Conservation (phyloP, 2,329 filamentous ascomycete genomes). For the Atkinsonella texensis region DNA sequence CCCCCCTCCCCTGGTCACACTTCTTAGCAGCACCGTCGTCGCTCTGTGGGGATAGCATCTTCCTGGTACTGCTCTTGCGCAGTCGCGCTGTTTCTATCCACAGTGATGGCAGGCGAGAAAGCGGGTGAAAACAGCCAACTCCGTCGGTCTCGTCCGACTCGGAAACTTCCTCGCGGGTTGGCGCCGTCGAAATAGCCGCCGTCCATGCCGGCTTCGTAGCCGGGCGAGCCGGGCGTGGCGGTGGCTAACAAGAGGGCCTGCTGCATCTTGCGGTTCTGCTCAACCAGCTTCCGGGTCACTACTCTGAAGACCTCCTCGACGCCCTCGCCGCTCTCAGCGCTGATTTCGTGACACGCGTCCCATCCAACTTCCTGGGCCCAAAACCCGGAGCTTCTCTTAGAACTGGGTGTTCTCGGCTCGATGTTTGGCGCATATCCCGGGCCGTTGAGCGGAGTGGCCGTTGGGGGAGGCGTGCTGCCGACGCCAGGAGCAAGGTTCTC, state of each 20-base stretch:
- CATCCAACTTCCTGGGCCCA: constrained; percentile 91
- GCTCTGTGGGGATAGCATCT: constrained; percentile 13
- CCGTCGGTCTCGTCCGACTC: constrained; percentile 43
- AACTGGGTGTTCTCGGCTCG: constrained; percentile 48
- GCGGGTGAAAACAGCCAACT: constrained; percentile 47
- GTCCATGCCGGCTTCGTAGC: constrained; percentile 31
- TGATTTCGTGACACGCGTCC: constrained; percentile 97
- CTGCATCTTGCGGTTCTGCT: constrained; percentile 52
- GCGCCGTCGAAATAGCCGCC: constrained; percentile 40
- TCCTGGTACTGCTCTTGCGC: constrained; percentile 13
- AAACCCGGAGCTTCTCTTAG: constrained; percentile 60
- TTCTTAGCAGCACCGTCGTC: constrained; percentile 19
- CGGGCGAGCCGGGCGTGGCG: constrained; percentile 36
- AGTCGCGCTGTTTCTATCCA: constrained; percentile 29
- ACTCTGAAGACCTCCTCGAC: constrained; percentile 91
- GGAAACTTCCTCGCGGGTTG: constrained; percentile 38
- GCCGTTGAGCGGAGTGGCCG: constrained; percentile 32
- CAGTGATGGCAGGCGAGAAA: constrained; percentile 39
- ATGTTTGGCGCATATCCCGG: constrained; percentile 15
- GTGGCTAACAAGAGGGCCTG: constrained; percentile 45
- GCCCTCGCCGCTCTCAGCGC: constrained; percentile 84
- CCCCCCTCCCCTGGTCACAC: neutral
- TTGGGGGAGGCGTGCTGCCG: constrained; percentile 54
- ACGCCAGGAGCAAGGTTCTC: constrained; percentile 72
- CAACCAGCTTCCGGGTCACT: constrained; percentile 49